Evolutionary conservation across 192 early-diverging fungal genomes (phyloP).

Genomic region (Chytriomyces confervae): DNA sequence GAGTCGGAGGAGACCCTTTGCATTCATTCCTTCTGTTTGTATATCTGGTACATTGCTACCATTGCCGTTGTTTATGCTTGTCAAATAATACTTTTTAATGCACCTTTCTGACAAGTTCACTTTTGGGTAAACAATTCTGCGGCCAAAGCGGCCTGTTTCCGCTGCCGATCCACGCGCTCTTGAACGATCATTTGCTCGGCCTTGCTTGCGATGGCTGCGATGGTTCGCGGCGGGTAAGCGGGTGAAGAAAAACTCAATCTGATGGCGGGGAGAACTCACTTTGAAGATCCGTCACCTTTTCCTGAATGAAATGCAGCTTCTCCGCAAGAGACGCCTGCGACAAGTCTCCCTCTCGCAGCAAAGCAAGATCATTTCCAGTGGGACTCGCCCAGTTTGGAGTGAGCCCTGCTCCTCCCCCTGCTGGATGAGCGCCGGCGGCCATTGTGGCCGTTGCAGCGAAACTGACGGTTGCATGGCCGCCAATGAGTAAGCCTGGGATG

Average conservation of each 20-base stretch:
- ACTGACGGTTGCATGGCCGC: slow-evolving; percentile 3
- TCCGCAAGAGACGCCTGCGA: slow-evolving; percentile 48
- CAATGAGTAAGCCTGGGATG: too few species aligned
- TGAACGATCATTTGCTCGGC: slow-evolving; percentile 51
- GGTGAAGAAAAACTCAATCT: background rate
- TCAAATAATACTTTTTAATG: background rate
- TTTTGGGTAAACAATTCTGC: slow-evolving; percentile 28
- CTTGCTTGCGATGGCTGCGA: slow-evolving; percentile 45
- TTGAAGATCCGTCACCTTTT: slow-evolving; percentile 58
- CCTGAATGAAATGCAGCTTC: slow-evolving; percentile 61
- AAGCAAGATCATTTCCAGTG: slow-evolving; percentile 19
- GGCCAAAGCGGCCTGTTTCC: slow-evolving; percentile 39
- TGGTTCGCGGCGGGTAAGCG: background rate
- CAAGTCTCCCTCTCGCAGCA: slow-evolving; percentile 37
- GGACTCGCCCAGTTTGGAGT: slow-evolving; percentile 19
- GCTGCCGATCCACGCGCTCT: slow-evolving; percentile 37
- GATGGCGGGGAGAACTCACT: slow-evolving; percentile 35
- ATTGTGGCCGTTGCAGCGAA: background rate
- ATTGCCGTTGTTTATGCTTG: background rate
- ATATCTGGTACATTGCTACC: background rate
- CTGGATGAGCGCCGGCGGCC: background rate
- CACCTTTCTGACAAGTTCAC: background rate
- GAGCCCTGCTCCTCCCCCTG: background rate
- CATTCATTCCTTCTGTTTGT: background rate
- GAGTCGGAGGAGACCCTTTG: background rate